A percentile compares a stretch with the other conserved stretches of the same genome.
These are phyloP conservation scores for Penicillium roqueforti DNA, from an alignment of 495 filamentous ascomycete genomes.

Conservation along the genomic window DNA sequence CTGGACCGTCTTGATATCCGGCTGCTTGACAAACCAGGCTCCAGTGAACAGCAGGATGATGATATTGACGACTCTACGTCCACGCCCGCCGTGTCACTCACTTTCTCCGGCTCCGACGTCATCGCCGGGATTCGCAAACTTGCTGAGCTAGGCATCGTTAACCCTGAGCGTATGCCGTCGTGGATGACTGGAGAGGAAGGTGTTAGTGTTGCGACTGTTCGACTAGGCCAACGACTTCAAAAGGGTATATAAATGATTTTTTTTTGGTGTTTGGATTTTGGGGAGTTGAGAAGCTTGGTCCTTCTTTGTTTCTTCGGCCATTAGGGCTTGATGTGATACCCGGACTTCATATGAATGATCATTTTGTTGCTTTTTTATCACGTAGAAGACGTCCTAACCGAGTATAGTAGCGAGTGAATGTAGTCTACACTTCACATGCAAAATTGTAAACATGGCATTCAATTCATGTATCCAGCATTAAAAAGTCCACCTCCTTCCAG, in stretches of 20 bases:
- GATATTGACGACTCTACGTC: constrained; percentile 3
- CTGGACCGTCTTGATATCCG: constrained; percentile 34
- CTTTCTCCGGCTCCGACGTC: constrained; percentile 72
- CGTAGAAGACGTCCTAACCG: background rate
- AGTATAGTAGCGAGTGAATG: background rate
- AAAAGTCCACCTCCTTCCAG: background rate
- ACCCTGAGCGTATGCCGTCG: constrained; percentile 74
- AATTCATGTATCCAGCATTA: background rate
- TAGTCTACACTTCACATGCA: background rate
- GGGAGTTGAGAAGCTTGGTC: background rate
- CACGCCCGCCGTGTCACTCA: constrained; percentile 48
- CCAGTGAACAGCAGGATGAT: constrained; percentile 17
- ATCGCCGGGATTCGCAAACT: constrained; percentile 74
- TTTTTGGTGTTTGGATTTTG: background rate
- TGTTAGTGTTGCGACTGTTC: constrained; percentile 66
- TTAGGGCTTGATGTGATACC: constrained; percentile 12
- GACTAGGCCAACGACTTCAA: constrained; percentile 49
- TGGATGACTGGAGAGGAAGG: constrained; percentile 91
- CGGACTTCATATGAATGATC: constrained; percentile 4
- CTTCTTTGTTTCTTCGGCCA: background rate
- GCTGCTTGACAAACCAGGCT: constrained; percentile 27
- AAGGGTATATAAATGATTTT: constrained; percentile 17
- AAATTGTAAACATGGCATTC: background rate
- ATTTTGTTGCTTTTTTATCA: background rate
- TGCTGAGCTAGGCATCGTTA: constrained; percentile 66